These are phyloP conservation scores for Penicillium canescens DNA, from an alignment of 495 filamentous ascomycete species.

Conservation along the genomic window DNA sequence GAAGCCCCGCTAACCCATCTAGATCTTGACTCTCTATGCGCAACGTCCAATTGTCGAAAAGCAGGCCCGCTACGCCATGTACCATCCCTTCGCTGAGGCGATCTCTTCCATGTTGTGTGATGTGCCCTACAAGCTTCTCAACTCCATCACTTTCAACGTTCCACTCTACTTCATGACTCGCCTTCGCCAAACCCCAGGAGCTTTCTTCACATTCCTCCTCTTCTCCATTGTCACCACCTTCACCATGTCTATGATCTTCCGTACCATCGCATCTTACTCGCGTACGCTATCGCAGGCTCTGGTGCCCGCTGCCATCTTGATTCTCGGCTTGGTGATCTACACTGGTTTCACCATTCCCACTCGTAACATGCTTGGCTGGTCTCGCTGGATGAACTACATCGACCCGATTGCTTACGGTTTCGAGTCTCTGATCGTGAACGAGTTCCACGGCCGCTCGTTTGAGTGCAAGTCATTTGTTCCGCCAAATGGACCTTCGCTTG, in stretches of 20 bases:
- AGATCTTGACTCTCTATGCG: conserved; percentile 62
- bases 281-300: conserved; percentile 54
- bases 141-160: conserved; percentile 55
- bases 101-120: conserved; percentile 63
- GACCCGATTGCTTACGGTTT: conserved; percentile 53
- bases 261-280: conserved; percentile 52
- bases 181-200: conserved; percentile 44
- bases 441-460: conserved; percentile 58
- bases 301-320: conserved; percentile 51
- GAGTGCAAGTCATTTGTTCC: conserved; percentile 36
- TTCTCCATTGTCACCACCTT: conserved; percentile 56
- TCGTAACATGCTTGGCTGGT: conserved; percentile 54
- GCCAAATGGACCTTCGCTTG: conserved; percentile 30
- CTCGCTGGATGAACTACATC: conserved; percentile 54
- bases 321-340: conserved; percentile 54
- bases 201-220: conserved; percentile 65
- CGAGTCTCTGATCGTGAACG: conserved; percentile 54
- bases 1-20: not conserved
- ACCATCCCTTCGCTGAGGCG: conserved; percentile 65
- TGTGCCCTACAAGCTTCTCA: conserved; percentile 56
- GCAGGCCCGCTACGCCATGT: conserved; percentile 66
- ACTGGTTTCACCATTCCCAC: conserved; percentile 55
- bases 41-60: conserved; percentile 71
- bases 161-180: conserved; percentile 64
- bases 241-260: conserved; percentile 61